phyloP scores from a whole-genome alignment of 225 moss, liverwort and hornwort species.

The Straminergon stramineum region DNA sequence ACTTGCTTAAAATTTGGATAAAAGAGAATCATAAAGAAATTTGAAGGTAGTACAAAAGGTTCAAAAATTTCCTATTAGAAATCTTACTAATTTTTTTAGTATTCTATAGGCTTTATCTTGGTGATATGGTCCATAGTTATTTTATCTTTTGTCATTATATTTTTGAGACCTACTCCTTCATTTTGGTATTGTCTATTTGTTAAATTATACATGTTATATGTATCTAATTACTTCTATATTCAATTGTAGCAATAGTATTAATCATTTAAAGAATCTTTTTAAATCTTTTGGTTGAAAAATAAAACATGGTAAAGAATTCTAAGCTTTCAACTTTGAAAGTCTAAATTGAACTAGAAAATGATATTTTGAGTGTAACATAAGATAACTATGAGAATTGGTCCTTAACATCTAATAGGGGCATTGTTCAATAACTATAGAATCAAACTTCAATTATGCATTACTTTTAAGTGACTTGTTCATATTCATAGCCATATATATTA shows the following conservation, averaged over 20 bases:
- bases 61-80: not conserved
- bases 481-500: not conserved
- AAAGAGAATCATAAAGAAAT: not conserved
- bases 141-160: not conserved
- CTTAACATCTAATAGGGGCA: not conserved
- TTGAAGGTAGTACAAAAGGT: not conserved
- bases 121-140: not conserved
- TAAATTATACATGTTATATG: not conserved
- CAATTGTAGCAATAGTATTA: not conserved
- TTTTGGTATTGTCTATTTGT: not conserved
- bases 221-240: not conserved
- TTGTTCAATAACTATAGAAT: not conserved
- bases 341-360: not conserved
- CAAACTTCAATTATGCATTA: not conserved
- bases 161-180: not conserved
- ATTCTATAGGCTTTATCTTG: not conserved
- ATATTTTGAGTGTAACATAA: accelerated
- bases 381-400: not conserved
- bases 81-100: not conserved
- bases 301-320: not conserved
- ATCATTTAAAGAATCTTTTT: not conserved
- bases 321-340: not conserved
- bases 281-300: not conserved
- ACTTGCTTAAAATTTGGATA: not conserved
- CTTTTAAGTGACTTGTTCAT: not conserved